These are phyloP conservation scores for Raffaelea arxii DNA, from an alignment of 2,329 filamentous ascomycete species.

Conservation along the genomic window DNA sequence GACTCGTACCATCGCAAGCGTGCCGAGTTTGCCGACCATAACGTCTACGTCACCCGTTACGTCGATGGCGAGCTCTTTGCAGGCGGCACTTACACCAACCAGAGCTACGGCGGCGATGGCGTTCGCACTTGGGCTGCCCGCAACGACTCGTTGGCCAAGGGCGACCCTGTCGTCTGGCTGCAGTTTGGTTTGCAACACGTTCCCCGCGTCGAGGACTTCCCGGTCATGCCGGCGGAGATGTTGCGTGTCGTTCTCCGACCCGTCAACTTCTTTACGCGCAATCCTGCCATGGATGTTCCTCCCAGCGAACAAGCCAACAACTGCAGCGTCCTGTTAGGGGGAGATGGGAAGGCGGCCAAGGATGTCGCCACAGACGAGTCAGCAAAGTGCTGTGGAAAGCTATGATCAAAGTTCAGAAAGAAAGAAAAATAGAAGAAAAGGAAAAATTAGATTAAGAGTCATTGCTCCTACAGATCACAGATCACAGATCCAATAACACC, in stretches of 20 bases:
- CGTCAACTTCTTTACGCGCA: slow-evolving; percentile 42
- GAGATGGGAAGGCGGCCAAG: background rate
- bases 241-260: slow-evolving; percentile 41
- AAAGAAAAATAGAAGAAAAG: background rate
- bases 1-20: slow-evolving; percentile 28
- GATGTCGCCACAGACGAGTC: background rate
- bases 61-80: slow-evolving; percentile 32
- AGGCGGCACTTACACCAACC: slow-evolving; percentile 33
- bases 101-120: slow-evolving; percentile 33
- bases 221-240: slow-evolving; percentile 56
- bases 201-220: slow-evolving; percentile 57
- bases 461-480: too few relatives aligned
- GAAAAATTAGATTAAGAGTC: too few relatives aligned
- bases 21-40: slow-evolving; percentile 32
- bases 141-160: slow-evolving; percentile 26
- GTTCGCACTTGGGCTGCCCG: slow-evolving; percentile 22
- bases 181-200: slow-evolving; percentile 55
- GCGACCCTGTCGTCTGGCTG: slow-evolving; percentile 44
- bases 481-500: background rate
- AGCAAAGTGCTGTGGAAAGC: background rate
- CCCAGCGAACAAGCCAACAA: slow-evolving; percentile 33
- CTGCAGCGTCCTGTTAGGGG: slow-evolving; percentile 22
- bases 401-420: background rate
- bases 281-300: slow-evolving; percentile 40
- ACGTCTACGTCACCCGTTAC: slow-evolving; percentile 35